Evolutionary conservation across 192 early-diverging fungal genomes (phyloP).

Genomic region (Coemansia sp.): DNA sequence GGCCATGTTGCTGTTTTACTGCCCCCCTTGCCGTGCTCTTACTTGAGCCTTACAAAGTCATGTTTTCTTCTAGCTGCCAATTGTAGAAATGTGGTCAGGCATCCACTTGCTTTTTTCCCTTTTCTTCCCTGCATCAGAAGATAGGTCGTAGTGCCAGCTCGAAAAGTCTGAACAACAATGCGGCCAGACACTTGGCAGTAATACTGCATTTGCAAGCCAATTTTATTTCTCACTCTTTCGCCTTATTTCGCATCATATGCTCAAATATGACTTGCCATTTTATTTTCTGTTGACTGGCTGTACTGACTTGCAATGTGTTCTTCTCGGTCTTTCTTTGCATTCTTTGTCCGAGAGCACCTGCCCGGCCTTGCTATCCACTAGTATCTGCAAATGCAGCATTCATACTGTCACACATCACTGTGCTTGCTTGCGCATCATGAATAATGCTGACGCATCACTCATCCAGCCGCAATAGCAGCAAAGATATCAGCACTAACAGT

Average conservation of each 20-base stretch:
- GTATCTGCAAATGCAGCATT: not conserved
- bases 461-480: not conserved
- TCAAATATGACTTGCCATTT: not conserved
- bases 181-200: not conserved
- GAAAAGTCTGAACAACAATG: not conserved
- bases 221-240: not conserved
- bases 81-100: constrained; percentile 1
- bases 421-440: not conserved
- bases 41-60: not conserved
- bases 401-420: not conserved
- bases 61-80: not conserved
- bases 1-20: not conserved
- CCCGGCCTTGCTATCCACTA: not conserved
- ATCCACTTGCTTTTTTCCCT: not conserved
- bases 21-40: not conserved
- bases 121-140: not conserved
- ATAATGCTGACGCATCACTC: not conserved
- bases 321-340: not conserved
- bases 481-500: not conserved
- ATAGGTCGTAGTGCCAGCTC: not conserved
- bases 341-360: not conserved
- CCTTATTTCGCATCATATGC: not conserved
- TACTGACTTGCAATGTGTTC: not conserved
- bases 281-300: too few relatives aligned
- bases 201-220: not conserved